Evolutionary conservation across 768 basidiomycete genomes (phyloP).

Genomic region (Kwoniella dejecticola): DNA sequence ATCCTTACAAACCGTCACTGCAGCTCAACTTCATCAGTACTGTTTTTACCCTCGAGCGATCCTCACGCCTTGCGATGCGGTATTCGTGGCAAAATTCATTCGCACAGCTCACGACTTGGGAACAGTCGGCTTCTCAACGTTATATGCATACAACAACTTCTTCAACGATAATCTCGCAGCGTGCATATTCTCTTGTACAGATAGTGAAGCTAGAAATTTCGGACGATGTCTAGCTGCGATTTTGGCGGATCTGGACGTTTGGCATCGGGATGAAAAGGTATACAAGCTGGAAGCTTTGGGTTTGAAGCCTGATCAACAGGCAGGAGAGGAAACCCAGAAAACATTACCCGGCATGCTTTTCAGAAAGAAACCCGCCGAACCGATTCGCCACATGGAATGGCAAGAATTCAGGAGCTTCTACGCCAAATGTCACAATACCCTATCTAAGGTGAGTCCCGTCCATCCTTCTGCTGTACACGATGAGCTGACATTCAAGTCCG

Average conservation of each 20-base stretch:
- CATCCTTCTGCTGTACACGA: not conserved
- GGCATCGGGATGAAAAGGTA: constrained; percentile 69
- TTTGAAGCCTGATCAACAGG: constrained; percentile 60
- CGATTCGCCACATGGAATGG: constrained; percentile 63
- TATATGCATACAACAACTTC: constrained; percentile 80
- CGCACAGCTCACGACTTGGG: constrained; percentile 81
- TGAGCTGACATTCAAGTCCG: not conserved
- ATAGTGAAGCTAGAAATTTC: constrained; percentile 93
- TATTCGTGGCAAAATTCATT: constrained; percentile 89
- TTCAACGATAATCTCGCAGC: constrained; percentile 81
- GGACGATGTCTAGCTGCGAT: constrained; percentile 89
- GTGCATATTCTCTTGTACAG: constrained; percentile 88
- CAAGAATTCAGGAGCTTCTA: constrained; percentile 68
- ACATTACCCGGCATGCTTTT: constrained; percentile 69
- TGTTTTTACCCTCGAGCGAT: constrained; percentile 90
- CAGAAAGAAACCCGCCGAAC: constrained; percentile 58
- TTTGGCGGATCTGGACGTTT: constrained; percentile 73
- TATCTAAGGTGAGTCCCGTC: constrained; percentile 65
- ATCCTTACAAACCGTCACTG: constrained; percentile 19
- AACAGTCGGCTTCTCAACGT: constrained; percentile 83
- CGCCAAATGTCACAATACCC: constrained; percentile 80
- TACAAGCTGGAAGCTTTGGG: constrained; percentile 65
- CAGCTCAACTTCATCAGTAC: constrained; percentile 64
- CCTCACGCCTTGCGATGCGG: constrained; percentile 95
- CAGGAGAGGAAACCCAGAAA: constrained; percentile 57